Evolutionary conservation across 345 rosid species (phyloP).

Genomic region (Passiflora organensis): DNA sequence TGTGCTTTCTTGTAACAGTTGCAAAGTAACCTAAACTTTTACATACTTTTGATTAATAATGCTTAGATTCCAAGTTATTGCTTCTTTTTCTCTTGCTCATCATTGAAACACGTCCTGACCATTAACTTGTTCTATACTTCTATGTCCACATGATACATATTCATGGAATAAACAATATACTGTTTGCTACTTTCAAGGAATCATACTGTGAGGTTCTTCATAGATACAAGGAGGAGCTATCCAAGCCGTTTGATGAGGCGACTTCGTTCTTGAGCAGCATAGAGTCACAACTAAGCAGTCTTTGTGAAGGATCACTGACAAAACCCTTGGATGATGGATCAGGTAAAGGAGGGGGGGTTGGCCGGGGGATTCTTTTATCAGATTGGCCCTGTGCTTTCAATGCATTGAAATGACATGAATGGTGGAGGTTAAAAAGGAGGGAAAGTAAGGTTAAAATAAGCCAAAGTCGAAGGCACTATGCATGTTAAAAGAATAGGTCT

Average conservation of each 20-base stretch:
- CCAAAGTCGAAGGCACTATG: slow-evolving; percentile 5
- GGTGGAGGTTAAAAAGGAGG: not conserved
- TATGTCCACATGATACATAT: not conserved
- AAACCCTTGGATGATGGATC: slow-evolving; percentile 28
- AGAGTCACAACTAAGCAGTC: slow-evolving; percentile 52
- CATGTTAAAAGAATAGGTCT: slow-evolving; percentile 22
- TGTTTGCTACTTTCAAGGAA: slow-evolving; percentile 29
- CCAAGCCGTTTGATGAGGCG: slow-evolving; percentile 59
- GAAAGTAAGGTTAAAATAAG: too few species aligned
- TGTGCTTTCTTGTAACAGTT: too few species aligned
- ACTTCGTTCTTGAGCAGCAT: slow-evolving; percentile 49
- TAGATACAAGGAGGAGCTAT: slow-evolving; percentile 55
- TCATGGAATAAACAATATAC: slow-evolving; percentile 1
- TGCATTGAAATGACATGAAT: slow-evolving; percentile 6
- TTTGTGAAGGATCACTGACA: slow-evolving; percentile 38
- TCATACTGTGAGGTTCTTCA: slow-evolving; percentile 55
- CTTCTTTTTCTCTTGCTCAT: not conserved
- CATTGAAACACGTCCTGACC: not conserved
- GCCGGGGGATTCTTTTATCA: slow-evolving; percentile 7
- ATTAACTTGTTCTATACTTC: too few species aligned
- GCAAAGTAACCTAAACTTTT: too few species aligned
- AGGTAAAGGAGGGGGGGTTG: slow-evolving; percentile 22
- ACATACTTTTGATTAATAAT: not conserved
- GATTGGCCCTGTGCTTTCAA: not conserved
- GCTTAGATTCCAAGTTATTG: not conserved